Conservation (phyloP, 305 asterid genomes). For the Solanum hybrid region DNA sequence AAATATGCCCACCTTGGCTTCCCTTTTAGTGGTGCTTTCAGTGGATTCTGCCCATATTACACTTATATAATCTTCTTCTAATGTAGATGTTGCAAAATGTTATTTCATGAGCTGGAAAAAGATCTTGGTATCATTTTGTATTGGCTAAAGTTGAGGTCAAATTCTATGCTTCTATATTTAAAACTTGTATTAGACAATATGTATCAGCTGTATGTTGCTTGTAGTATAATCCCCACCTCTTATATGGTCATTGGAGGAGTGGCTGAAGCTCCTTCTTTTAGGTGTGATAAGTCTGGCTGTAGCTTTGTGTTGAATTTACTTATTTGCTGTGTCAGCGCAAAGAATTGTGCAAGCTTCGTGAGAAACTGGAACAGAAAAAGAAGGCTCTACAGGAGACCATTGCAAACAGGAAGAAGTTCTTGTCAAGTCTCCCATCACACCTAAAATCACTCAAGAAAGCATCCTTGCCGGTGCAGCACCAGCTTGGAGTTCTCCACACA, state of each 20-base stretch:
- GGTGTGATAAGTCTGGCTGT: background rate
- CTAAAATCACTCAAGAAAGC: slow-evolving; percentile 96
- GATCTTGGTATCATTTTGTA: background rate
- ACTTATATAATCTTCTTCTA: background rate
- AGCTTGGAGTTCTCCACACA: slow-evolving; percentile 72
- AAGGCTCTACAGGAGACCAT: slow-evolving; percentile 80
- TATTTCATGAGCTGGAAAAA: background rate
- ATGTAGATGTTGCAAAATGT: background rate
- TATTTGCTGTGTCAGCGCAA: slow-evolving; percentile 60
- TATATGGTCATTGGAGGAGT: background rate
- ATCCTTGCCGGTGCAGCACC: slow-evolving; percentile 86
- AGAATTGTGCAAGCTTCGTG: slow-evolving; percentile 80
- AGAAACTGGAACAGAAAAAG: slow-evolving; percentile 68
- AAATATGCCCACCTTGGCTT: background rate
- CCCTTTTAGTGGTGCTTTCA: background rate
- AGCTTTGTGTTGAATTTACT: background rate
- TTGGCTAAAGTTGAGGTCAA: background rate
- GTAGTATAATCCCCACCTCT: background rate
- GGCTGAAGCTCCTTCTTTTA: background rate
- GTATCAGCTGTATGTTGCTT: background rate
- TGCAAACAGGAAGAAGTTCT: slow-evolving; percentile 80
- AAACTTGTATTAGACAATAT: background rate
- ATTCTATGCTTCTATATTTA: background rate
- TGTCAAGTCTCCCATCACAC: slow-evolving; percentile 91
- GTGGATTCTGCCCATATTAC: background rate